These are phyloP conservation scores for Apophysomyces sp. DNA, from an alignment of 371 early-diverging fungal genomes.

Conservation along the genomic window DNA sequence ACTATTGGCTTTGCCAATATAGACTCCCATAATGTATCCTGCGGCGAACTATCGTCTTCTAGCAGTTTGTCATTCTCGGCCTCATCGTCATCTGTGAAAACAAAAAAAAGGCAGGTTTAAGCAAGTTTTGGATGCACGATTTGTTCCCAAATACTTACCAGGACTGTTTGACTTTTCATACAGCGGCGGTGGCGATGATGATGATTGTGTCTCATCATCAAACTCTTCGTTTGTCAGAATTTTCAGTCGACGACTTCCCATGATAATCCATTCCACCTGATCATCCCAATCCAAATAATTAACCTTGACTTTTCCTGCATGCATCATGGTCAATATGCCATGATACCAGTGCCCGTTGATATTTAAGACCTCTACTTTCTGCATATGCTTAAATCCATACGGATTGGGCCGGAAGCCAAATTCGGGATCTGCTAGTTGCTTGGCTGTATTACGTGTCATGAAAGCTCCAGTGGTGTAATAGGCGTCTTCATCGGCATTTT, in stretches of 20 bases:
- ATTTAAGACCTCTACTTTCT: conserved; percentile 45
- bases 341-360: conserved; percentile 54
- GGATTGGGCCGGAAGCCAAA: conserved; percentile 42
- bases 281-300: conserved; percentile 56
- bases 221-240: conserved; percentile 3
- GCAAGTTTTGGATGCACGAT: too few relatives aligned
- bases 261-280: conserved; percentile 65
- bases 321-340: conserved; percentile 44
- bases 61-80: conserved; percentile 6
- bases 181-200: background rate
- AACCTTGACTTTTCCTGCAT: conserved; percentile 49
- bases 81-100: conserved; percentile 4
- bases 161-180: background rate
- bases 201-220: background rate
- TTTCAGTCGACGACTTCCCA: conserved; percentile 49
- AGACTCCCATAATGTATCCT: background rate
- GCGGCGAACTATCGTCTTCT: background rate
- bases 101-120: background rate
- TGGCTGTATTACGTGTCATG: conserved; percentile 48
- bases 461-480: conserved; percentile 53
- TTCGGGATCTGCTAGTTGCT: conserved; percentile 26
- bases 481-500: background rate
- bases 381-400: conserved; percentile 38
- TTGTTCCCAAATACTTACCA: background rate
- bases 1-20: background rate